Evolutionary conservation across 768 basidiomycete genomes (phyloP), one percentile per base, ranked within the genome.

Genomic region (Suillus decipiens): DNA sequence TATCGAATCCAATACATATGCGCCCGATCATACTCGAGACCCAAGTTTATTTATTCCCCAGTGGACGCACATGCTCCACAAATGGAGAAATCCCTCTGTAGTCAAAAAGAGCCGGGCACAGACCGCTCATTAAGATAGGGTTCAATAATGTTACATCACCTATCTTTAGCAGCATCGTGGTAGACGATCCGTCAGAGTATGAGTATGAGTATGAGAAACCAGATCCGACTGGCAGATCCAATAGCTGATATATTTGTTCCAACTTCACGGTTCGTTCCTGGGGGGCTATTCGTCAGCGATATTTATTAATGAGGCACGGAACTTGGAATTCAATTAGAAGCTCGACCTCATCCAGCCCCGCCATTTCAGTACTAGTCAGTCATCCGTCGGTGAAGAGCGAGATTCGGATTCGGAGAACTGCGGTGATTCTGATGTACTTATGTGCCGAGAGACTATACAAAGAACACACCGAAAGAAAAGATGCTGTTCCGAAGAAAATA

Each of bases 401-500:
- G 69, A 59, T 66, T 73, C 74, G 58, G 69, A 59, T 66, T 73
- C 74, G 58, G 71, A 73, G 61, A 75, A 75, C 77, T 76, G 75
- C 1, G 5, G 58, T 42, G 33, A 8, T 11, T 24, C 7, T 37
- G 36, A 57, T 22, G 34, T 37, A 37, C 9, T 7, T 5, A 58
- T 19, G 17, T 42, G 3, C 42, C 5, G 22, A 48, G 39, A 24
- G 31, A 58, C 33, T 39, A 37, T 24, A 54, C 41, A 36, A 1
- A 14, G 17, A 45, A 19, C 37, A 28, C n/a, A 58, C 45, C 33
- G 47, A 48, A 31, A 51, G 17, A 60, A 43, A 37, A 86, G 71
- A 65, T 87, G 84, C n/a, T 87, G 85, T 66, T 55, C 79, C 81
- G 41, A 34, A 88, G 77, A 71, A 87, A 87, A 1, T 85, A 84